phyloP scores from a whole-genome alignment of 2,329 filamentous ascomycete genomes.

The Rachicladosporium sp. region DNA sequence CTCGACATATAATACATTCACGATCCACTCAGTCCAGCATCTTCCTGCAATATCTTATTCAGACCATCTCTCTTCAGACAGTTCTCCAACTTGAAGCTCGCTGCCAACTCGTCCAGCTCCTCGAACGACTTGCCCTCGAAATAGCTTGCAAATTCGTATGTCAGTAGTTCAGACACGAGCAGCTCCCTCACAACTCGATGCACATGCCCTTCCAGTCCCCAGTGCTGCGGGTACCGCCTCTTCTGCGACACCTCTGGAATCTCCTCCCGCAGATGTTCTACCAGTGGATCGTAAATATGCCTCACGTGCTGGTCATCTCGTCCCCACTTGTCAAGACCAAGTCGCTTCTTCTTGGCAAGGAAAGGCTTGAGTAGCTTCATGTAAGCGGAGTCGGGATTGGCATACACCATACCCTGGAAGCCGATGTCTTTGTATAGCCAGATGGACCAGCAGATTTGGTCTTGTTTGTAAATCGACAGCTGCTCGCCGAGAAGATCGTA shows the following conservation, averaged over 20 bases:
- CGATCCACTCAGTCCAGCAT: background rate
- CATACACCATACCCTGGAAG: slow-evolving; percentile 21
- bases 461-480: slow-evolving; percentile 40
- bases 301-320: slow-evolving; percentile 26
- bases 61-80: slow-evolving; percentile 39
- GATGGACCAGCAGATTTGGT: slow-evolving; percentile 45
- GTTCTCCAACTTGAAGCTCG: slow-evolving; percentile 42
- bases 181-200: slow-evolving; percentile 8
- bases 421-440: slow-evolving; percentile 27
- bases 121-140: slow-evolving; percentile 40
- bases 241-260: slow-evolving; percentile 32
- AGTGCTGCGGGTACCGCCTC: slow-evolving; percentile 8
- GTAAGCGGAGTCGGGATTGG: slow-evolving; percentile 19
- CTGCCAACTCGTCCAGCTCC: slow-evolving; percentile 42
- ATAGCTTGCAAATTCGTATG: slow-evolving; percentile 41
- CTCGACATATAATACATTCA: too few species aligned
- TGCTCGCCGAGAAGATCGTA: slow-evolving; percentile 34
- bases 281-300: slow-evolving; percentile 27
- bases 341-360: slow-evolving; percentile 41
- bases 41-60: slow-evolving; percentile 34
- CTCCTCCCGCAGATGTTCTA: slow-evolving; percentile 11
- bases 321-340: slow-evolving; percentile 45
- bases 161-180: slow-evolving; percentile 19
- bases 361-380: slow-evolving; percentile 40
- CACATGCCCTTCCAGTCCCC: slow-evolving; percentile 8